Evolutionary conservation across 345 rosid species (phyloP), one percentile per base, ranked within the genome.

Genomic region (Arabidopsis suecica): DNA sequence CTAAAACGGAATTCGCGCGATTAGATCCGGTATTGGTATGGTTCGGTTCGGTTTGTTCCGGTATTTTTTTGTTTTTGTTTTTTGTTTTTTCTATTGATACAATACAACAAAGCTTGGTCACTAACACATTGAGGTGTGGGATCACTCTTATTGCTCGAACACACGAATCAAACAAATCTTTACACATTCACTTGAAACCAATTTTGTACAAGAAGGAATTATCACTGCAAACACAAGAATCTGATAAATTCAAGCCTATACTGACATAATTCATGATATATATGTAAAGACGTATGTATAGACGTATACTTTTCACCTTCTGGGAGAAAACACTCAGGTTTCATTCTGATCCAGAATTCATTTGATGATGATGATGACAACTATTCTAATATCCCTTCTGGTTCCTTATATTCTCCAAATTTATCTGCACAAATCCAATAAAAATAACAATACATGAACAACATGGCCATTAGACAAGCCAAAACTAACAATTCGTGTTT

Each of bases 381-480:
- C 41, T 54, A 36, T 45, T 34, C 65, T 34, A 36, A 23, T 57
- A 68, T 47, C 23, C 30, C 8, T 70, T 74, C 58, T 74, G 69
- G 42, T 79, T 79, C 59, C 47, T 69, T 3, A 61, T 56, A 25
- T 50, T 70, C 76, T 70, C 82, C 76, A 79, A 64, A 56, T 71
- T 74, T 28, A 79, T 75, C 82, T 79, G 79, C 69, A 59, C 18
- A 53, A 25, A 59, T 45, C 50, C 56, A 72, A n/a, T 36, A 6
- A 8, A 37, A 44, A 1, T 5, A n/a, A 56, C 44, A 54, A 16
- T 36, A 57, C 7, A 65, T 67, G 14, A 77, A 50, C 61, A 62
- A 58, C 7, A 41, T 5, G 20, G 5, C 6, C 9, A 57, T 20
- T 34, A 37, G 60, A 51, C 60, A 36, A 44, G 22, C 36, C 68